These are phyloP conservation scores for Exophiala viscosa DNA, from an alignment of 2,329 filamentous ascomycete genomes.

Conservation along the genomic window DNA sequence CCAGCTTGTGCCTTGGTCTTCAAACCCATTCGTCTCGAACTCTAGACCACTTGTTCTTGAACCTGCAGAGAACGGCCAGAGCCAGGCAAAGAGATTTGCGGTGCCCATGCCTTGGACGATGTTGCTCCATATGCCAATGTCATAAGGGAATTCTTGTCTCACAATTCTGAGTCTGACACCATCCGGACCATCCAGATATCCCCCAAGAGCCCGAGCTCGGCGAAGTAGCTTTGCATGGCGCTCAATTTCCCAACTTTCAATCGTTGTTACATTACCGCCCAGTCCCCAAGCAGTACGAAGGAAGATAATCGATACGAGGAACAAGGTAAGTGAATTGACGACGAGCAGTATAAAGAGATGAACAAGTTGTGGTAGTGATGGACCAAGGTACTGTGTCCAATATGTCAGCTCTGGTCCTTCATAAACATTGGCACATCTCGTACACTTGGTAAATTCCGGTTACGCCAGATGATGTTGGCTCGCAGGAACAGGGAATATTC, in stretches of 20 bases:
- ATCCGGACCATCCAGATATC: slow-evolving; percentile 56
- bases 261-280: slow-evolving; percentile 58
- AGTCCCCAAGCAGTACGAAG: slow-evolving; percentile 54
- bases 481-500: slow-evolving; percentile 54
- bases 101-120: slow-evolving; percentile 56
- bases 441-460: slow-evolving; percentile 56
- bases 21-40: slow-evolving; percentile 60
- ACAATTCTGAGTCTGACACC: slow-evolving; percentile 52
- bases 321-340: slow-evolving; percentile 55
- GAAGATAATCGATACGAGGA: slow-evolving; percentile 54
- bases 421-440: slow-evolving; percentile 27
- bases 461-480: slow-evolving; percentile 52
- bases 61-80: slow-evolving; percentile 57
- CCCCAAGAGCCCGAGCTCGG: slow-evolving; percentile 50
- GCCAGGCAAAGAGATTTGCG: slow-evolving; percentile 49
- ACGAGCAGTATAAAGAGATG: slow-evolving; percentile 55
- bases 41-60: slow-evolving; percentile 46
- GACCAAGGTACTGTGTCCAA: slow-evolving; percentile 54
- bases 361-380: slow-evolving; percentile 48
- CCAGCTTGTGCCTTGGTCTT: slow-evolving; percentile 45
- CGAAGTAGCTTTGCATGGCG: slow-evolving; percentile 46
- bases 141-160: slow-evolving; percentile 63
- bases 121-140: slow-evolving; percentile 61
- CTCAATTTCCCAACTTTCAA: slow-evolving; percentile 61
- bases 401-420: slow-evolving; percentile 14